These are phyloP conservation scores for Colletotrichum salicis DNA, from an alignment of 2,329 filamentous ascomycete genomes.

Conservation along the genomic window DNA sequence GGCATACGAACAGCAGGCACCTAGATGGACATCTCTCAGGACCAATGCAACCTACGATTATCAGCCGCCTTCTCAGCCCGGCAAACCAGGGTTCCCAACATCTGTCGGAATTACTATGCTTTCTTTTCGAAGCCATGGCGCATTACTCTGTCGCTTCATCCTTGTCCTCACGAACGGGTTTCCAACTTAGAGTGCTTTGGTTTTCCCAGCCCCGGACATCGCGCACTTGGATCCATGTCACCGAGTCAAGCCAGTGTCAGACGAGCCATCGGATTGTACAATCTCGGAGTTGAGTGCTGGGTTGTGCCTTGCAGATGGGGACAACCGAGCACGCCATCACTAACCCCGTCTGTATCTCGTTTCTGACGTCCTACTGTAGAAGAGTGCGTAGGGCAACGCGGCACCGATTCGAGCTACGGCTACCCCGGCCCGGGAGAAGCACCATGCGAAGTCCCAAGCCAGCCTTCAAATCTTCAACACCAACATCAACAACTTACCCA, in stretches of 20 bases:
- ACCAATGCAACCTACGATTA: background rate
- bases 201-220: background rate
- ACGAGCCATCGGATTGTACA: constrained; percentile 3
- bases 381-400: background rate
- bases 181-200: background rate
- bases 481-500: background rate
- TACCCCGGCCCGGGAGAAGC: constrained; percentile 13
- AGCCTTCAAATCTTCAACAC: background rate
- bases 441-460: background rate
- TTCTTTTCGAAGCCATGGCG: constrained; percentile 6
- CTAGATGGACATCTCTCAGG: background rate
- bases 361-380: background rate
- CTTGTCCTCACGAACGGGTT: constrained; percentile 9
- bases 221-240: background rate
- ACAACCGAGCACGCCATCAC: constrained; percentile 6
- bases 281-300: background rate
- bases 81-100: background rate
- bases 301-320: background rate
- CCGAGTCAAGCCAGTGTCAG: constrained; percentile 10
- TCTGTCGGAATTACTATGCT: background rate
- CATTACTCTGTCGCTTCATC: background rate
- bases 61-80: background rate
- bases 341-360: background rate
- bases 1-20: background rate
- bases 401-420: constrained; percentile 4